Percentiles rank a stretch among this genome's conserved stretches.
These are phyloP conservation scores for Nicotiana paniculata DNA, from an alignment of 257 asterid species.

Conservation along the genomic window DNA sequence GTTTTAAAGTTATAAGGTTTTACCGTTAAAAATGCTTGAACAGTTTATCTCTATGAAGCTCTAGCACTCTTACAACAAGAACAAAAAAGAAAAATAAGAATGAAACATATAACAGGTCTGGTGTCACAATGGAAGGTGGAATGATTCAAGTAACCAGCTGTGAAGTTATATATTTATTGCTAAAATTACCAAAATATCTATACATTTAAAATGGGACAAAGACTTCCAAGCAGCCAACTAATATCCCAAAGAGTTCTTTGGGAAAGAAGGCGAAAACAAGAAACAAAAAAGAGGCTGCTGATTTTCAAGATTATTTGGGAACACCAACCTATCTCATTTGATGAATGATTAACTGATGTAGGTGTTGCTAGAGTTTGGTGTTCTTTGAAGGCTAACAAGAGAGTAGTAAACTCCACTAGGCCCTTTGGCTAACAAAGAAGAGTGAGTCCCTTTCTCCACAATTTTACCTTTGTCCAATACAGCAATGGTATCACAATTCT, in stretches of 20 bases:
- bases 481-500: constrained; percentile 56
- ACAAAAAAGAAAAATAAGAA: neutral
- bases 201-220: neutral
- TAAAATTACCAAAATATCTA: neutral
- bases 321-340: neutral
- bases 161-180: neutral
- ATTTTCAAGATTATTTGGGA: constrained; percentile 2
- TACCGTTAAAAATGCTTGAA: neutral
- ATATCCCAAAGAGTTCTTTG: neutral
- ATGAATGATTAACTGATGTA: neutral
- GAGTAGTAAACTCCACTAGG: constrained; percentile 61
- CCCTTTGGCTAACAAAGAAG: constrained; percentile 54
- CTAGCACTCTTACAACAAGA: neutral
- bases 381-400: constrained; percentile 59
- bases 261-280: neutral
- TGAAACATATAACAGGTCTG: neutral
- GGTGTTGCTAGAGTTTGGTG: constrained; percentile 13
- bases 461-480: constrained; percentile 70
- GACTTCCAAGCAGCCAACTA: neutral
- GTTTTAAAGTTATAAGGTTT: neutral
- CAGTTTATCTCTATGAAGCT: neutral
- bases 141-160: neutral
- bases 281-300: neutral
- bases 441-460: constrained; percentile 72
- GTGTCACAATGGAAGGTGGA: neutral